Base-by-base conservation (phyloP, 2,329 filamentous ascomycete species). In the Penicillium glabrum region DNA sequence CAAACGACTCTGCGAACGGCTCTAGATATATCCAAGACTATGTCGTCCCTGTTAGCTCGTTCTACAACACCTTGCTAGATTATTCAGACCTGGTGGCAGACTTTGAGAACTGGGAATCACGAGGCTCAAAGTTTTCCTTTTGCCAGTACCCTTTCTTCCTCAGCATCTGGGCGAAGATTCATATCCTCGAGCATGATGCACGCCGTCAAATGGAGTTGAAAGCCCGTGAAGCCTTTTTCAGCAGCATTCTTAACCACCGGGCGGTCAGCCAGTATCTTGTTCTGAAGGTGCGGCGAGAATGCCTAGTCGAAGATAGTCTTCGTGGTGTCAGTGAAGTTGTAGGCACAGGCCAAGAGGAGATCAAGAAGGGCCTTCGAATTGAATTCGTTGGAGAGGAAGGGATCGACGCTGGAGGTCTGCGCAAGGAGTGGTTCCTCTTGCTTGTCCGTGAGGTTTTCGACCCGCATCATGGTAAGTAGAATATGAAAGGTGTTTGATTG, bases 351-450 rank as follows among this genome's bases (percentile, higher is more conserved):
- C 84, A 87, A 52, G 90, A 93, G 66, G 92, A 96, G 61, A 87
- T 96, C 71, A 96, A 96, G 73, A 97, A 96, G 72, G 90, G 89
- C 0, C 78, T 97, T 27, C 86, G 89, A 19, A 95, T 97, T 58
- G 87, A 89, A 58, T 97, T 97, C 65, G 81, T 84, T 31, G 92
- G 91, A 31, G 93, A 97, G 75, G 93, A 97, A 74, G 93, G 93
- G 5, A 87, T 96, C 50, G 93, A 97, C 76, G 91, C 89, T 5
- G 93, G 93, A 37, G 93, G 93, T 0, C 80, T 96, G 54, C 86
- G 91, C 55, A 97, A 97, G 73, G 93, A 97, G 75, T 97, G 93
- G 93, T 97, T 97, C 70, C 77, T 96, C 50, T 83, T 96, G 57
- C 82, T 97, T 23, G 87, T 95, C 48, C 83, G 92, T 64, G 93